Percentiles rank a stretch among this genome's conserved stretches.
Evolutionary conservation across 2,329 filamentous ascomycete species (phyloP).

Genomic region (Thelonectria discophora): DNA sequence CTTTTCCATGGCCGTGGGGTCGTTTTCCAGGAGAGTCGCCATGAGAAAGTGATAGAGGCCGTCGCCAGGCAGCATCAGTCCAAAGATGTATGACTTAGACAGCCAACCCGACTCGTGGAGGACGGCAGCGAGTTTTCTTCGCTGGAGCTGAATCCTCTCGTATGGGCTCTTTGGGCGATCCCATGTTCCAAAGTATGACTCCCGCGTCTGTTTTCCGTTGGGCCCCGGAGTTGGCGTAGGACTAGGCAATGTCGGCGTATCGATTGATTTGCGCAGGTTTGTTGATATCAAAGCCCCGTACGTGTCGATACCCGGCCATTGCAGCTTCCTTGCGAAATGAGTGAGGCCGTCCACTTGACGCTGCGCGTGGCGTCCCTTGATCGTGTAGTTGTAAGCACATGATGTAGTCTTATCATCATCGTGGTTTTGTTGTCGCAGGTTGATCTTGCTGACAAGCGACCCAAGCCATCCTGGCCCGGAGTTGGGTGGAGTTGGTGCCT

Average conservation of each 20-base stretch:
- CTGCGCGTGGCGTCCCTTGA: conserved; percentile 63
- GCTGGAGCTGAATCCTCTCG: conserved; percentile 52
- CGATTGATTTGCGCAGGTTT: conserved; percentile 55
- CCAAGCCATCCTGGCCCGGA: conserved; percentile 59
- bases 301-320: conserved; percentile 68
- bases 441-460: conserved; percentile 64
- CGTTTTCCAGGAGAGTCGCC: conserved; percentile 71
- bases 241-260: conserved; percentile 39
- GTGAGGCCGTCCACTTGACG: conserved; percentile 69
- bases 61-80: conserved; percentile 71
- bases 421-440: conserved; percentile 51
- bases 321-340: conserved; percentile 69
- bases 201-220: conserved; percentile 46
- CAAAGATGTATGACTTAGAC: conserved; percentile 73
- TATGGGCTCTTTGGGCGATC: conserved; percentile 46
- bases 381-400: conserved; percentile 56
- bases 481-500: conserved; percentile 25
- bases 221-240: conserved; percentile 49
- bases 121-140: conserved; percentile 64
- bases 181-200: conserved; percentile 59
- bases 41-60: conserved; percentile 70
- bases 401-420: conserved; percentile 47
- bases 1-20: conserved; percentile 65
- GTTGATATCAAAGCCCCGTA: conserved; percentile 59
- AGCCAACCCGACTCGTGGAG: conserved; percentile 71